Evolutionary conservation across 257 asterid species (phyloP), one percentile per base, ranked within the genome.

Genomic region (Petunia secreta): DNA sequence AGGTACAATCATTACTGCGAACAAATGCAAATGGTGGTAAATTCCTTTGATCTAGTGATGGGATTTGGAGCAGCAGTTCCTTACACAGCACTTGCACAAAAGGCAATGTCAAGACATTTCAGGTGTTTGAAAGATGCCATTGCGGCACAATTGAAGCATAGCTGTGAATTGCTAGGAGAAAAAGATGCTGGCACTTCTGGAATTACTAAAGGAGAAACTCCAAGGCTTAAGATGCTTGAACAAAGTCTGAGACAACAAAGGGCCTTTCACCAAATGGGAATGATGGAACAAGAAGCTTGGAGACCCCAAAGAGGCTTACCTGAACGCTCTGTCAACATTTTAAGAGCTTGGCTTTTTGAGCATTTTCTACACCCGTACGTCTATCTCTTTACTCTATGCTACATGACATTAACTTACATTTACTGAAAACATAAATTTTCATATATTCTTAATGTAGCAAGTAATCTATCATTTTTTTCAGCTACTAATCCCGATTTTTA

Each of bases 221-320:
- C 99, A 2, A 80, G 99, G 69, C 91, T 96, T n/a, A 83, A 87
- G 67, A 84, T 94, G 2, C 88, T 96, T 53, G 99, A 96, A 16
- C 99, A 91, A 81, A 92, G 92, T 67, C 82, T 92, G 7, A 87
- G 99, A 44, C 98, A 96, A 44, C 99, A 96, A 65, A 75, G 97
- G 15, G 97, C 96, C 0, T 90, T 94, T 50, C 97, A 92, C 65
- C 99, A 96, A 76, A 96, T 96, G 96, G 99, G 99, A 2, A 90
- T 92, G 92, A 91, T 92, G 97, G 98, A 96, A 63, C 99, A 96
- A 79, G 98, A 94, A 83, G 99, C 98, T 0, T 96, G 99, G 99
- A 75, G 99, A 80, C 99, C 99, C 2, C 99, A 94, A 63, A 69
- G 99, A 43, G 99, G 99, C 1, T 59, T 96, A 84, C 99, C 99